Percentiles rank a stretch among this genome's conserved stretches.
Conservation (phyloP, 129 eudicot genomes). For the Dittrichia graveolens region DNA sequence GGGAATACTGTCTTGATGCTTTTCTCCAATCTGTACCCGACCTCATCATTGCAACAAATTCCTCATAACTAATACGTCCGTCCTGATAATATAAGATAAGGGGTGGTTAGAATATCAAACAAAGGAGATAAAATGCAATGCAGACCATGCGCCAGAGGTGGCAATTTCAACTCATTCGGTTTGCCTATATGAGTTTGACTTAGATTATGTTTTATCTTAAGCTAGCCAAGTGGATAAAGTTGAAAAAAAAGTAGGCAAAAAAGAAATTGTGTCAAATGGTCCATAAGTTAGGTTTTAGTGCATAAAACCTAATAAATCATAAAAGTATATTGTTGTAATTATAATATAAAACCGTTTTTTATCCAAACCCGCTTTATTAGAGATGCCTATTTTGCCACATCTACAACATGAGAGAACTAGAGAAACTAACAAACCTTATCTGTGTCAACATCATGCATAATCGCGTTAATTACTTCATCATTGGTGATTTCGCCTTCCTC, state of each 20-base stretch:
- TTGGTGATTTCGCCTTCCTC: constrained; percentile 50
- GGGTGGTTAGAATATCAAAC: not conserved
- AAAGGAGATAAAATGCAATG: constrained; percentile 10
- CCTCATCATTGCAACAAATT: constrained; percentile 63
- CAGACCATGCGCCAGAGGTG: too few species aligned
- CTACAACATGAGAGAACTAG: too few species aligned
- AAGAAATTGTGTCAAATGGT: too few species aligned
- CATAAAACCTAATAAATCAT: too few species aligned
- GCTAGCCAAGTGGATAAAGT: too few species aligned
- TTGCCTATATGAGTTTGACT: too few species aligned
- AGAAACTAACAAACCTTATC: constrained; percentile 44
- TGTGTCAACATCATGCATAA: constrained; percentile 56
- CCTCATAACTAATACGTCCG: constrained; percentile 65
- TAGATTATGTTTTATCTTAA: too few species aligned
- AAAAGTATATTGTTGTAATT: too few species aligned
- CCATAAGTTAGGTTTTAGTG: too few species aligned
- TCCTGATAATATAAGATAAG: constrained; percentile 37
- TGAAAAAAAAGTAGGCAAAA: too few species aligned
- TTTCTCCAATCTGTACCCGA: constrained; percentile 73
- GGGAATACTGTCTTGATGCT: constrained; percentile 68
- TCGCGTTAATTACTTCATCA: constrained; percentile 55
- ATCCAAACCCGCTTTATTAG: too few species aligned
- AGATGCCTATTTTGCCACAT: not conserved
- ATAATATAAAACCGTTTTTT: not conserved
- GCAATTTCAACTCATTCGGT: too few species aligned